These are phyloP conservation scores for Pleodorina starrii DNA, from an alignment of 139 green algal genomes.

Conservation along the genomic window DNA sequence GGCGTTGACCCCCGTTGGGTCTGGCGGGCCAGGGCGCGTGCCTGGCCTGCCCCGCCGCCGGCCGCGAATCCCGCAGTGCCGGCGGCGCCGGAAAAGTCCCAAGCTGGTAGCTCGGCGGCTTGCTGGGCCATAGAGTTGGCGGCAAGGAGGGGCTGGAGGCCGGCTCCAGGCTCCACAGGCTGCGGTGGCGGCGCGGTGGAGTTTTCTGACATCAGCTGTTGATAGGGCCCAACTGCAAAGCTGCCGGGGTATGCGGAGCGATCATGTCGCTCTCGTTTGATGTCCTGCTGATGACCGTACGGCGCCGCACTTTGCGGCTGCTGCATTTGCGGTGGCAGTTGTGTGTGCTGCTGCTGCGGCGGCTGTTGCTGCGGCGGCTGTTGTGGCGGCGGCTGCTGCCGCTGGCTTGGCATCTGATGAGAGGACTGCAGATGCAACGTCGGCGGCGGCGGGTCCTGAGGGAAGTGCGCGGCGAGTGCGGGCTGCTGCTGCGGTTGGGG, in stretches of 20 bases:
- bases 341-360: no score
- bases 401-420: no score
- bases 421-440: no score
- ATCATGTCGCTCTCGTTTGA: conserved; percentile 3
- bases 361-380: no score
- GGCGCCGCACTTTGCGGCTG: neutral
- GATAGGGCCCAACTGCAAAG: neutral
- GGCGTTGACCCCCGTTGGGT: neutral
- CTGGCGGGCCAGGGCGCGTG: no score
- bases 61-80: neutral
- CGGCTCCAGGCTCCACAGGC: neutral
- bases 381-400: no score
- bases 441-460: neutral
- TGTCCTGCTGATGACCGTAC: no score
- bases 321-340: neutral
- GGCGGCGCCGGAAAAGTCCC: neutral
- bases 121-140: neutral
- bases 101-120: neutral
- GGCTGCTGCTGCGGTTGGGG: neutral
- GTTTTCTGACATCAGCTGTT: neutral
- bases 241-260: neutral
- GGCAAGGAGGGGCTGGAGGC: neutral
- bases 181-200: neutral
- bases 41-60: neutral
- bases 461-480: neutral